A percentile compares a stretch with the other conserved stretches of the same genome.
These are phyloP conservation scores for Camelina laxa DNA, from an alignment of 345 rosid species.

Conservation along the genomic window DNA sequence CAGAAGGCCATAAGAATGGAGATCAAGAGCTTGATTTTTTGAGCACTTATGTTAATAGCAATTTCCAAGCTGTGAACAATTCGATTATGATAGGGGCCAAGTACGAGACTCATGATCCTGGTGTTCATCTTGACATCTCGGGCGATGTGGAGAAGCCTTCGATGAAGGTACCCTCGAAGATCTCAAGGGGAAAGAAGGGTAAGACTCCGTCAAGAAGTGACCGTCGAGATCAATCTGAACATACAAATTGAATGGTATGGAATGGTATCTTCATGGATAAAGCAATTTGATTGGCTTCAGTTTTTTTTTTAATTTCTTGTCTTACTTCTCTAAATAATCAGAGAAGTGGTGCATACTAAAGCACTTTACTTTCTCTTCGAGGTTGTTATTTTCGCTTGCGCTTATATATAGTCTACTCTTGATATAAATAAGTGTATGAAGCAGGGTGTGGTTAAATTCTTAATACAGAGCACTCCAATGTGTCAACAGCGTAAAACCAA, in stretches of 20 bases:
- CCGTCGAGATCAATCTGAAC: constrained; percentile 28
- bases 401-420: neutral
- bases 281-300: constrained; percentile 27
- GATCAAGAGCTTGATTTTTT: constrained; percentile 50
- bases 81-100: constrained; percentile 75
- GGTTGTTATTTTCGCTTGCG: constrained; percentile 25
- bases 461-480: neutral
- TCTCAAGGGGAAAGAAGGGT: constrained; percentile 29
- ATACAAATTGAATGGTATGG: constrained; percentile 26
- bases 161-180: constrained; percentile 26
- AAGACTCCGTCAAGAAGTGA: constrained; percentile 26
- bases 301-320: neutral
- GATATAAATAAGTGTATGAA: constrained; percentile 2
- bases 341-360: constrained; percentile 34
- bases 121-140: constrained; percentile 78
- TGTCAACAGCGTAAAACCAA: neutral
- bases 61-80: constrained; percentile 88
- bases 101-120: constrained; percentile 82
- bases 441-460: neutral
- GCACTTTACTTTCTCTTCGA: constrained; percentile 29
- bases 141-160: constrained; percentile 47
- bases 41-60: constrained; percentile 81
- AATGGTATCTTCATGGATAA: constrained; percentile 14
- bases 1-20: constrained; percentile 10
- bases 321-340: constrained; percentile 35